Evolutionary conservation across 768 basidiomycete genomes (phyloP), one percentile per base, ranked within the genome.

Genomic region (Mycena chlorophos): DNA sequence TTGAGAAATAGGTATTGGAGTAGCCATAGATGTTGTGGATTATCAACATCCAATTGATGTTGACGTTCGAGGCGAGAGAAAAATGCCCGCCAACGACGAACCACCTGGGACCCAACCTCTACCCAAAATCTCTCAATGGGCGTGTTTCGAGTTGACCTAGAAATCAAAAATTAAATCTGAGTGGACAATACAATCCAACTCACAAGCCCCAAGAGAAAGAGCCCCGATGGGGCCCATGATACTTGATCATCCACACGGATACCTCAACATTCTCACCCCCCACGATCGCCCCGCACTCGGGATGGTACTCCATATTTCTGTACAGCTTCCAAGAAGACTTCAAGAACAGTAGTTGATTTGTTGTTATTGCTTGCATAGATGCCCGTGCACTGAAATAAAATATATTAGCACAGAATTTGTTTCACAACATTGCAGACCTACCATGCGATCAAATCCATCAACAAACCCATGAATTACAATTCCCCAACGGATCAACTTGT

Each of bases 191-290:
- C 34, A 25, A 51, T 61, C 51, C 61, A 72, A 70, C 62, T 49
- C 26, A n/a, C n/a, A n/a, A n/a, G n/a, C 74, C 74, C 68, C 69
- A 75, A 4, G 75, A 74, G 49, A 73, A 77, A 3, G 64, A 65
- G 23, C 62, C 68, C 28, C 66, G 49, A 14, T 65, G 61, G 0
- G 55, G 43, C 1, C 73, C 72, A 12, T 59, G 43, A 2, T 42
- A 20, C 52, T 61, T 54, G 19, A 69, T 60, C 72, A 74, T 73
- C 25, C 48, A 68, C 0, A 61, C 56, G 1, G 68, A 59, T 5
- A 68, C 64, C 12, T 58, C 54, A 3, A 64, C 60, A 52, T 73
- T 73, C 49, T 73, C 67, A 0, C n/a, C 63, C 62, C 1, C 69
- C 69, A 19, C 58, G 50, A 49, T 71, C 67, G 1, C 65, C 63